A percentile compares a stretch with the other conserved stretches of the same genome.
Evolutionary conservation across 2,329 filamentous ascomycete species (phyloP).

Genomic region (Calonectria pauciramosa): DNA sequence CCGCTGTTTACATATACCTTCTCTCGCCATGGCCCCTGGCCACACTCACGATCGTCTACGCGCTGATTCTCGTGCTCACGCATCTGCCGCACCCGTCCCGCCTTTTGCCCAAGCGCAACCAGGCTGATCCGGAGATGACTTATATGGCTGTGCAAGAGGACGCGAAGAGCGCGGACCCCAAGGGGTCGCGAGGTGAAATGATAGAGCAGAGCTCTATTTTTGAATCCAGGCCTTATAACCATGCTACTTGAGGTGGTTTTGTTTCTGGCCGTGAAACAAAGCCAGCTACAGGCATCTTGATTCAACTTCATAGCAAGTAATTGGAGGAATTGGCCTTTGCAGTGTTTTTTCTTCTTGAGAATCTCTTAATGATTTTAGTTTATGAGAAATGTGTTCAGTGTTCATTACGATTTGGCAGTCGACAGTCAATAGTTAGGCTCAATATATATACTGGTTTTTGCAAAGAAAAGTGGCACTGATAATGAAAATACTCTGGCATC

Average conservation of each 20-base stretch:
- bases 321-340: neutral
- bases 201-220: neutral
- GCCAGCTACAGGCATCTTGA: neutral
- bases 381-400: neutral
- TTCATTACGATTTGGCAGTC: neutral
- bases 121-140: neutral
- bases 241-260: neutral
- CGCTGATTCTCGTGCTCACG: constrained; percentile 42
- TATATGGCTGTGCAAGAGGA: neutral
- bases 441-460: neutral
- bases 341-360: neutral
- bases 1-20: neutral
- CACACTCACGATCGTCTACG: constrained; percentile 5
- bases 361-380: neutral
- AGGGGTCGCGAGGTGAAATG: neutral
- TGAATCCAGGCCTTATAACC: neutral
- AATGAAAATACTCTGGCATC: neutral
- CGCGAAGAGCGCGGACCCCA: neutral
- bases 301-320: neutral
- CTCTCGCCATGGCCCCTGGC: constrained; percentile 16
- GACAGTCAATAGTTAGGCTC: neutral
- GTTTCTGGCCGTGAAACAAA: neutral
- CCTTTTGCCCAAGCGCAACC: neutral
- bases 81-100: constrained; percentile 42
- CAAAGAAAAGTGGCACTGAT: neutral